These are phyloP conservation scores for Talaromyces amestolkiae DNA, from an alignment of 2,329 filamentous ascomycete genomes.

Conservation along the genomic window DNA sequence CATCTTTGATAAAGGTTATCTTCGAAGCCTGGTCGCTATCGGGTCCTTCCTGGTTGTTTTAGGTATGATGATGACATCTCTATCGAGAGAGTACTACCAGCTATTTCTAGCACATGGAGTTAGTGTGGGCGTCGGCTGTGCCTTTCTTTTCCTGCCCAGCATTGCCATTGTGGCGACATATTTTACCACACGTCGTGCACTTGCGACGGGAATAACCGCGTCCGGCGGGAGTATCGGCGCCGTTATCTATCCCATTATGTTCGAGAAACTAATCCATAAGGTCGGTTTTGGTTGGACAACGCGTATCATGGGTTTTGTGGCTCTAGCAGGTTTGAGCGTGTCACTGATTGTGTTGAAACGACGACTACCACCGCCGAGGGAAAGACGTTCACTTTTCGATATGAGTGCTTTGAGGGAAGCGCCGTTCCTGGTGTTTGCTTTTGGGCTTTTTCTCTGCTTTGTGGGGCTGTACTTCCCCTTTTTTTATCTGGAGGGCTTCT, in stretches of 20 bases:
- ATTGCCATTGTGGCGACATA: neutral
- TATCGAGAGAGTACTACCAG: neutral
- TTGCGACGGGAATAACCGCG: neutral
- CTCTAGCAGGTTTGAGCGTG: too few species aligned
- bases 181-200: neutral
- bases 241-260: neutral
- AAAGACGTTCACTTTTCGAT: too few species aligned
- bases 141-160: neutral
- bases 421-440: too few species aligned
- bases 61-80: neutral
- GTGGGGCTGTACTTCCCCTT: too few species aligned
- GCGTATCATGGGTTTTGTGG: too few species aligned
- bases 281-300: too few species aligned
- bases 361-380: too few species aligned
- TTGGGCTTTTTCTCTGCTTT: too few species aligned
- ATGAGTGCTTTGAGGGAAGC: too few species aligned
- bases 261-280: too few species aligned
- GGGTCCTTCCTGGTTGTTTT: neutral
- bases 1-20: neutral
- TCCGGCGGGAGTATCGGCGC: neutral
- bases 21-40: neutral
- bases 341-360: too few species aligned
- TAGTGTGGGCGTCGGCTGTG: neutral
- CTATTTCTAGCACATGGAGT: neutral
- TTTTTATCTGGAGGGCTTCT: too few species aligned